Base-by-base conservation (phyloP, 257 asterid genomes). In the Solanum chmielewskii region DNA sequence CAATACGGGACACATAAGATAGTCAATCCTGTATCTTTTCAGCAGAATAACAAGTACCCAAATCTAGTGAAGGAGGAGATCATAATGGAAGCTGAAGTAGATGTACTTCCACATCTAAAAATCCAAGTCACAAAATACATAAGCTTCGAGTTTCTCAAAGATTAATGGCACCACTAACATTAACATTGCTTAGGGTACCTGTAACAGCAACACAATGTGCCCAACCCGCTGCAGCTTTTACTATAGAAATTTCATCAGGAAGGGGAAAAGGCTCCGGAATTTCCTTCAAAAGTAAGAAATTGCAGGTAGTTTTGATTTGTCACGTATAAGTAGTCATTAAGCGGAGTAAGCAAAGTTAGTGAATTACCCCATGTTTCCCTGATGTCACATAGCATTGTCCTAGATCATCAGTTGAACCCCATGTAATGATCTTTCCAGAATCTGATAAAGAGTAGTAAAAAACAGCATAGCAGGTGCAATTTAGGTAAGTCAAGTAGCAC, bases 181-280 rank as follows among this genome's bases (percentile, higher is more conserved):
- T 21, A 31, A 49, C 20, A 45, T 70, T 35, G 74, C 69, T 49
- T 20, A 39, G 68, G 52, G 29, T 89, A 95, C 99, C 99, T 92
- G 99, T 92, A 87, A 89, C 96, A 44, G 98, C 93, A 89, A 89
- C 94, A 83, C 99, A 97, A 80, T 96, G 98, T 7, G 99, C 99
- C 99, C 99, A 97, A 86, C 99, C 97, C 29, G 99, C 97, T 45
- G 97, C 97, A 74, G 98, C 99, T 88, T 87, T 92, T 71, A 91
- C 91, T 66, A 95, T 86, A 25, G 92, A 84, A 86, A 90, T 92
- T 89, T 94, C 98, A n/a, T 88, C 66, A 49, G 98, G 99, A 85
- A 97, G 98, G 86, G 99, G 97, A 88, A 96, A 97, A 90, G 99
- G 99, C 98, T 94, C 98, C 90, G 99, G 99, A 88, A 91, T 91